A percentile compares a stretch with the other conserved stretches of the same genome.
Conservation (phyloP, 1,139 yeast species). For the Pichia inconspicua region DNA sequence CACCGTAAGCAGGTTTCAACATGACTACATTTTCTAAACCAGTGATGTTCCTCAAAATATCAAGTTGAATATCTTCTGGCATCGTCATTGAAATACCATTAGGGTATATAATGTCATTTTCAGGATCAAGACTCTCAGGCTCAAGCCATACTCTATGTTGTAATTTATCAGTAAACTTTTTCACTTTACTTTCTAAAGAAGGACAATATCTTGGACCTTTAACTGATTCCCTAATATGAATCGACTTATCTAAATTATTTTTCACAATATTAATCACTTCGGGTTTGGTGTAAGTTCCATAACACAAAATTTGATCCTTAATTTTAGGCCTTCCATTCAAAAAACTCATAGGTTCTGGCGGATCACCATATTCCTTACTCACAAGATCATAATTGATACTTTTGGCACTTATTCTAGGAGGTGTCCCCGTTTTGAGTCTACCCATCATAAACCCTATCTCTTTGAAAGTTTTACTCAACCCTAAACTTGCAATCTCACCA, state of each 20-base stretch:
- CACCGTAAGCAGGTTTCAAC: constrained; percentile 96
- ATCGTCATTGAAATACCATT: constrained; percentile 94
- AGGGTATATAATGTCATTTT: constrained; percentile 77
- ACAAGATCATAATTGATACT: constrained; percentile 62
- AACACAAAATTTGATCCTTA: constrained; percentile 59
- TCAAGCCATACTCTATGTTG: constrained; percentile 89
- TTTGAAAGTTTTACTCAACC: constrained; percentile 69
- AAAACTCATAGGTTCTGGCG: constrained; percentile 85
- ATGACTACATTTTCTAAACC: constrained; percentile 85
- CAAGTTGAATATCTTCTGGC: constrained; percentile 87
- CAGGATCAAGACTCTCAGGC: constrained; percentile 76
- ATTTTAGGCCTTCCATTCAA: constrained; percentile 62
- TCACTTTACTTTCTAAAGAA: constrained; percentile 83
- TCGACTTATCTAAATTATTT: constrained; percentile 67
- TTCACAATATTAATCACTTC: constrained; percentile 64
- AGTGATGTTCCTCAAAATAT: constrained; percentile 67
- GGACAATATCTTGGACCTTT: constrained; percentile 98
- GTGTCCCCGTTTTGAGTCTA: constrained; percentile 93
- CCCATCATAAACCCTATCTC: constrained; percentile 81
- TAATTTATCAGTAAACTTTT: constrained; percentile 68
- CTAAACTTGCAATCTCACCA: constrained; percentile 89
- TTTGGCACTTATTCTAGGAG: constrained; percentile 71
- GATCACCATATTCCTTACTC: constrained; percentile 67
- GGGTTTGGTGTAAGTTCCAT: constrained; percentile 71
- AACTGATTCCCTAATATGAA: constrained; percentile 89